Percentiles rank a stretch among this genome's conserved stretches.
These are phyloP conservation scores for Gracilaria vermiculophylla DNA, from an alignment of 23 red algal genomes.

Conservation along the genomic window DNA sequence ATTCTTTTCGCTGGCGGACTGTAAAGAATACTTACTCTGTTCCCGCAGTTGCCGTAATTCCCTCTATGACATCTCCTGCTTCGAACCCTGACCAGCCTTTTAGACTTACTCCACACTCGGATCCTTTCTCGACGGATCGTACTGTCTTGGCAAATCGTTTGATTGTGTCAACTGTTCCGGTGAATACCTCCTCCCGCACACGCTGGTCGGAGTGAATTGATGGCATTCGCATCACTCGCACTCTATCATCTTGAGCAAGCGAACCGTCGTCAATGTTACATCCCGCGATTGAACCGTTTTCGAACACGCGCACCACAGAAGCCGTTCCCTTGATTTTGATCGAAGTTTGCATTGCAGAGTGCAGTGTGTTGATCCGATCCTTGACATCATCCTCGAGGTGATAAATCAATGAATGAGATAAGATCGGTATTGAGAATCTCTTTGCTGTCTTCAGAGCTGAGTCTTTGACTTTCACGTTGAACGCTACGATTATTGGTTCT, in stretches of 20 bases:
- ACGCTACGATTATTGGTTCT: conserved; percentile 63
- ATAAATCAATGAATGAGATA: conserved; percentile 62
- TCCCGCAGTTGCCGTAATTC: background rate
- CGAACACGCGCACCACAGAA: conserved; percentile 46
- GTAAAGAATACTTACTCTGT: background rate
- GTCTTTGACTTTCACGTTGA: conserved; percentile 57
- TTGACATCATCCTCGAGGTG: conserved; percentile 66
- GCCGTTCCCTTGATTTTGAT: conserved; percentile 1
- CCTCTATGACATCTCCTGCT: conserved; percentile 64
- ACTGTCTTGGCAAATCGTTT: conserved; percentile 73
- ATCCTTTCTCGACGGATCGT: conserved; percentile 50
- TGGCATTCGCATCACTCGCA: conserved; percentile 52
- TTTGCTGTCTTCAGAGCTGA: background rate
- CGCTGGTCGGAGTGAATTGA: background rate
- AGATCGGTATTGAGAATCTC: background rate
- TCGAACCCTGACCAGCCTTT: conserved; percentile 55
- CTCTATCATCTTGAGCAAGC: background rate
- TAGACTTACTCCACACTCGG: conserved; percentile 79
- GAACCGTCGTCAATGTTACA: conserved; percentile 26
- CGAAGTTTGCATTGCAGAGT: background rate
- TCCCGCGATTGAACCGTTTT: conserved; percentile 57
- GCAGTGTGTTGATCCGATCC: background rate
- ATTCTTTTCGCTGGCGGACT: conserved; percentile 15
- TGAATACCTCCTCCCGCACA: conserved; percentile 2
- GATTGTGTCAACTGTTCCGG: conserved; percentile 38